Percentiles rank a stretch among this genome's conserved stretches.
Conservation (phyloP, 106 monocot species). For the Agapanthus africanus region DNA sequence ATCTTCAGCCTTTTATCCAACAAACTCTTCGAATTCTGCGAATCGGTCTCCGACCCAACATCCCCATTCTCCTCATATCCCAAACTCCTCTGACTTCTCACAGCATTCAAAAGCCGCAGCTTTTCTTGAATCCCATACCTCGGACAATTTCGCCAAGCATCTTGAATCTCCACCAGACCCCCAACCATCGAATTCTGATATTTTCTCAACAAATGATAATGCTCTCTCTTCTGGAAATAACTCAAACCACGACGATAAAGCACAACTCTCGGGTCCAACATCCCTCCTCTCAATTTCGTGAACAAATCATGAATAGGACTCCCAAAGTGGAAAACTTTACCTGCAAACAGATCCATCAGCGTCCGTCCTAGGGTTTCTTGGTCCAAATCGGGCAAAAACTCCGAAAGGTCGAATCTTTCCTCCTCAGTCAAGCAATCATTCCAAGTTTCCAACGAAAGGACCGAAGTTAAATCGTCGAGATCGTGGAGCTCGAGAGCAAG, state of each 20-base stretch:
- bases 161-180: conserved; percentile 31
- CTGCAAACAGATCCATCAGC: conserved; percentile 56
- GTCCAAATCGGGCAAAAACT: conserved; percentile 76
- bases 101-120: conserved; percentile 29
- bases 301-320: conserved; percentile 28
- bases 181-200: conserved; percentile 81
- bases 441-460: conserved; percentile 46
- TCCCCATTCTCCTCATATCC: conserved; percentile 15
- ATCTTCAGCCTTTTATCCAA: conserved; percentile 26
- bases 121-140: conserved; percentile 62
- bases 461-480: neutral
- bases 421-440: conserved; percentile 63
- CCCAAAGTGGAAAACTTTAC: conserved; percentile 69
- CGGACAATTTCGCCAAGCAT: conserved; percentile 41
- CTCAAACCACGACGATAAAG: conserved; percentile 44
- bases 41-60: conserved; percentile 30
- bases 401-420: conserved; percentile 55
- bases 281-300: conserved; percentile 28
- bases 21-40: conserved; percentile 21
- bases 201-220: conserved; percentile 51
- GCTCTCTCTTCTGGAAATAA: conserved; percentile 38
- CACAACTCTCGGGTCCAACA: conserved; percentile 63
- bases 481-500: conserved; percentile 24
- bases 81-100: conserved; percentile 31
- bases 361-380: conserved; percentile 49